phyloP scores from a whole-genome alignment of 176 grass and related monocot genomes.

The Metroxylon sagu region DNA sequence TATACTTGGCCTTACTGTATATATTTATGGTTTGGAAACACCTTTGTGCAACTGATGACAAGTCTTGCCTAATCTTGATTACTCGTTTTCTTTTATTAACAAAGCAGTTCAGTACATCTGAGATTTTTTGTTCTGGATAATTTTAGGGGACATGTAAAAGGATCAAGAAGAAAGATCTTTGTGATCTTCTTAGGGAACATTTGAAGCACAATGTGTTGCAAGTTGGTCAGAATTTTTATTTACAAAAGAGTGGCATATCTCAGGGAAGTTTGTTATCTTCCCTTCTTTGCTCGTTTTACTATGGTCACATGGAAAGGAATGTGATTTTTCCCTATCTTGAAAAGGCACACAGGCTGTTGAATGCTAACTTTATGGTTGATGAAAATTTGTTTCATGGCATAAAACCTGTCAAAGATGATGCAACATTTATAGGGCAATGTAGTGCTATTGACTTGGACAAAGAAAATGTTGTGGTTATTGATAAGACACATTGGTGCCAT shows the following conservation, averaged over 20 bases:
- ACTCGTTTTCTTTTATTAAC: too few species aligned
- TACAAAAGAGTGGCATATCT: constrained; percentile 71
- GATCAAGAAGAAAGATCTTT: constrained; percentile 42
- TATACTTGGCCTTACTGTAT: too few species aligned
- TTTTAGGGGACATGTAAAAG: neutral
- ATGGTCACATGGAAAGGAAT: constrained; percentile 69
- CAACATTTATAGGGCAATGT: too few species aligned
- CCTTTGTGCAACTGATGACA: too few species aligned
- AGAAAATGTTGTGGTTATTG: too few species aligned
- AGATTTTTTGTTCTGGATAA: too few species aligned
- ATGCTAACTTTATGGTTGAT: neutral
- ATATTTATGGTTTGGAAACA: too few species aligned
- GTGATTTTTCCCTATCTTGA: constrained; percentile 36
- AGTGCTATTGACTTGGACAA: neutral
- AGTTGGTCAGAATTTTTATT: constrained; percentile 57
- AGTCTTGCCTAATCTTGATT: too few species aligned
- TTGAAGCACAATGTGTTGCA: constrained; percentile 59
- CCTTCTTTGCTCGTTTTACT: constrained; percentile 82
- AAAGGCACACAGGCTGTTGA: neutral
- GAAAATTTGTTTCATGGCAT: too few species aligned
- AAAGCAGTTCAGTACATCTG: too few species aligned
- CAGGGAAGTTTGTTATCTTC: constrained; percentile 72
- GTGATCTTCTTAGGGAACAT: constrained; percentile 37
- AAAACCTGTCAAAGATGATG: too few species aligned
- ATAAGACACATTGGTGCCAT: too few species aligned